A percentile compares a stretch with the other conserved stretches of the same genome.
Conservation (phyloP, 75 land plant genomes). For the Selaginella moellendorffii region DNA sequence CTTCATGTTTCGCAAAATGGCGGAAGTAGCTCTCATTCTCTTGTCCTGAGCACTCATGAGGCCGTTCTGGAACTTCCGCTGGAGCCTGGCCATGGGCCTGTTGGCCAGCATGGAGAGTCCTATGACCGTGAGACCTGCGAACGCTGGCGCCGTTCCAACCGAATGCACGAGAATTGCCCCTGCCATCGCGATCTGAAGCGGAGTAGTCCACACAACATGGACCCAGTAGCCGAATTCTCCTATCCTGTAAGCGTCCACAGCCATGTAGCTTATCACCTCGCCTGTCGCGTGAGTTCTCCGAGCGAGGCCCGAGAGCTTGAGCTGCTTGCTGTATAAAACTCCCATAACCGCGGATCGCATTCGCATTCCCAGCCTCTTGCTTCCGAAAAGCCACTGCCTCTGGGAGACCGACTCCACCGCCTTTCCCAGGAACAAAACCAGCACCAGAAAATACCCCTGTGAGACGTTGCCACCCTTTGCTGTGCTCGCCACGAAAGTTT, state of each 20-base stretch:
- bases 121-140: conserved; percentile 43
- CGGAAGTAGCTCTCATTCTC: conserved; percentile 46
- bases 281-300: conserved; percentile 48
- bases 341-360: conserved; percentile 56
- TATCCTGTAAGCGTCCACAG: conserved; percentile 56
- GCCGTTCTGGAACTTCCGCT: conserved; percentile 25
- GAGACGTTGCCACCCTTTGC: conserved; percentile 14
- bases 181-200: conserved; percentile 37
- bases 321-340: conserved; percentile 45
- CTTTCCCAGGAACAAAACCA: conserved; percentile 27
- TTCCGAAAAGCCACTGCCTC: conserved; percentile 42
- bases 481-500: conserved; percentile 32
- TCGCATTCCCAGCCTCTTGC: conserved; percentile 46
- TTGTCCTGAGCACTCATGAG: conserved; percentile 49
- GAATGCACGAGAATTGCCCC: conserved; percentile 35
- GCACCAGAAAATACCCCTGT: conserved; percentile 21
- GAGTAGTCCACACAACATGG: conserved; percentile 44
- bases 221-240: conserved; percentile 57
- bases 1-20: conserved; percentile 54
- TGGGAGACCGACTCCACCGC: conserved; percentile 43
- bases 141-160: conserved; percentile 39
- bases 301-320: conserved; percentile 42
- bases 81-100: conserved; percentile 34
- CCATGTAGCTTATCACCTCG: conserved; percentile 60
- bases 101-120: conserved; percentile 29